A percentile compares a stretch with the other conserved stretches of the same genome.
phyloP scores from a whole-genome alignment of 345 rosid genomes.

The Odontarrhena argentea region DNA sequence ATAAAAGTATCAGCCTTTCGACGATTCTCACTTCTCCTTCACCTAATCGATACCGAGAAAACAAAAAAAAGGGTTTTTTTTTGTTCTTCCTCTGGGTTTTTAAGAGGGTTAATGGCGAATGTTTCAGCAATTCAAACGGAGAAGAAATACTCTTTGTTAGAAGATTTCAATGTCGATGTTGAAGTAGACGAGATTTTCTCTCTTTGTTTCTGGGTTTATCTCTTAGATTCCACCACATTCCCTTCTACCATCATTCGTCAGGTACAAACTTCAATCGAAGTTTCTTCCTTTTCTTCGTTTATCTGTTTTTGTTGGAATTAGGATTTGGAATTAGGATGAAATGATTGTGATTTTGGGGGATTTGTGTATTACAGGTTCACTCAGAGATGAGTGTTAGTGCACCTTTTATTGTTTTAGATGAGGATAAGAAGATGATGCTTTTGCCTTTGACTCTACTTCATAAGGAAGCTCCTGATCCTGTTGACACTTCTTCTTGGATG shows the following conservation, averaged over 20 bases:
- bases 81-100: constrained; percentile 3
- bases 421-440: constrained; percentile 53
- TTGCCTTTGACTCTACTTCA: constrained; percentile 47
- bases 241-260: constrained; percentile 54
- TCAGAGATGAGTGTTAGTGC: constrained; percentile 42
- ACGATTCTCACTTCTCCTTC: neutral
- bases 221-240: constrained; percentile 47
- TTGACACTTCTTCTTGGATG: constrained; percentile 37
- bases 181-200: constrained; percentile 46
- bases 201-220: constrained; percentile 71
- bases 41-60: neutral
- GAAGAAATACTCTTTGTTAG: constrained; percentile 46
- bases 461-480: constrained; percentile 47
- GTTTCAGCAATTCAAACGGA: constrained; percentile 35
- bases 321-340: neutral
- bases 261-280: constrained; percentile 38
- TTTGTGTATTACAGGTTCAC: constrained; percentile 45
- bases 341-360: neutral
- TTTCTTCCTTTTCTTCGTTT: neutral
- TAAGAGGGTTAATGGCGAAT: constrained; percentile 34
- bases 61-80: neutral
- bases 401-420: constrained; percentile 65
- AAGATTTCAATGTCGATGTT: constrained; percentile 45
- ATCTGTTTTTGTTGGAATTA: constrained; percentile 11
- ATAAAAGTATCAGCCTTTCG: constrained; percentile 1